Conservation (phyloP, 192 early-diverging fungal genomes). For the Endogone sp. region DNA sequence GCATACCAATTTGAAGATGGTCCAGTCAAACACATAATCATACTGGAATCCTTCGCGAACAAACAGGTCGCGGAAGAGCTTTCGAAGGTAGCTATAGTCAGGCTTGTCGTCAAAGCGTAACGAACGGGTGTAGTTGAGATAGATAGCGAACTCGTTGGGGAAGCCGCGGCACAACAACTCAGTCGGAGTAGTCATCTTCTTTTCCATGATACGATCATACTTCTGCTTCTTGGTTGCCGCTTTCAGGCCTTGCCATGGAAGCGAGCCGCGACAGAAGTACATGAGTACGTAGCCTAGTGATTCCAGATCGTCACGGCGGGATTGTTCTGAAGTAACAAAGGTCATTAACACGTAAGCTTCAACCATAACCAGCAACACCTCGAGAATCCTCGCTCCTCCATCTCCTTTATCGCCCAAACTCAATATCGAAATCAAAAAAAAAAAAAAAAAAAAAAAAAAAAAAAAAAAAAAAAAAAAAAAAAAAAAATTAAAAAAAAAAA, state of each 20-base stretch:
- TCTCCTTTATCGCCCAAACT: background rate
- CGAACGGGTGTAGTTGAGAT: constrained; percentile 81
- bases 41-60: constrained; percentile 78
- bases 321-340: constrained; percentile 60
- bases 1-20: constrained; percentile 63
- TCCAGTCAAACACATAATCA: constrained; percentile 93
- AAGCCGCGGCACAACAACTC: constrained; percentile 80
- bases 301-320: constrained; percentile 88
- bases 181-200: constrained; percentile 84
- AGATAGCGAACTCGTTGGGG: constrained; percentile 84
- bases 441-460: too few relatives aligned
- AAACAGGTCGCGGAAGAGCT: constrained; percentile 83
- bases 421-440: too few relatives aligned
- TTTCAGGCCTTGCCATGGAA: constrained; percentile 92
- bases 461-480: background rate
- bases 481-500: background rate
- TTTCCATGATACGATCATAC: constrained; percentile 93
- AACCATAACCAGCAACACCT: too few relatives aligned
- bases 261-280: constrained; percentile 86
- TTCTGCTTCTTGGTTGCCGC: constrained; percentile 90
- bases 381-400: background rate
- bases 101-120: constrained; percentile 91
- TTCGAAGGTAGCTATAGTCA: constrained; percentile 85
- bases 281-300: constrained; percentile 86
- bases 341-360: background rate